phyloP scores from a whole-genome alignment of 495 filamentous ascomycete species.

The Lophium mytilinum region DNA sequence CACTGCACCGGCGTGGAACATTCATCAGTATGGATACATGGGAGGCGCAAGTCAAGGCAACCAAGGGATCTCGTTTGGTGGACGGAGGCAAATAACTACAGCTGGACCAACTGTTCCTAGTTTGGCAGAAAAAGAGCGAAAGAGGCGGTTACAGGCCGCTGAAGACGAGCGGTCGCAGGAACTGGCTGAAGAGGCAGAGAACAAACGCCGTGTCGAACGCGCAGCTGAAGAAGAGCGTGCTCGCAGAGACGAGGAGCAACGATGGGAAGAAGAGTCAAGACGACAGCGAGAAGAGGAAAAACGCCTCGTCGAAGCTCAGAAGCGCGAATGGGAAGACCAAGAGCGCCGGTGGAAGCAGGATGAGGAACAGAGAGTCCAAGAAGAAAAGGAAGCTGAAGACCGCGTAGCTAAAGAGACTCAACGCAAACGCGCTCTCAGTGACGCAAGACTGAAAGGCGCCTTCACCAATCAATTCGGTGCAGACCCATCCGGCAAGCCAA shows the following conservation, averaged over 20 bases:
- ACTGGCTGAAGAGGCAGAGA: slow-evolving; percentile 60
- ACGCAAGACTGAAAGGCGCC: slow-evolving; percentile 68
- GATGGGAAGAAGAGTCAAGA: slow-evolving; percentile 73
- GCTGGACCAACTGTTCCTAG: slow-evolving; percentile 70
- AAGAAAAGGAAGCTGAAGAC: slow-evolving; percentile 65
- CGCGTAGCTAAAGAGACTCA: slow-evolving; percentile 59
- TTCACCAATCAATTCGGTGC: slow-evolving; percentile 76
- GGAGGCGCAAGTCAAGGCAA: slow-evolving; percentile 95
- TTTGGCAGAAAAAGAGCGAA: slow-evolving; percentile 58
- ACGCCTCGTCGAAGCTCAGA: slow-evolving; percentile 63
- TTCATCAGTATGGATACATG: slow-evolving; percentile 91
- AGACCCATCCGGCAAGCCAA: slow-evolving; percentile 37
- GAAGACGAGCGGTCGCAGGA: slow-evolving; percentile 55
- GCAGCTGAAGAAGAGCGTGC: slow-evolving; percentile 65
- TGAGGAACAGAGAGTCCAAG: slow-evolving; percentile 63
- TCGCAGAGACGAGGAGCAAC: slow-evolving; percentile 59
- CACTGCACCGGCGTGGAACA: slow-evolving; percentile 94
- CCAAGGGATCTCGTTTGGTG: slow-evolving; percentile 86
- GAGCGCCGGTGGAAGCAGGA: slow-evolving; percentile 74
- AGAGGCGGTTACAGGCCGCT: slow-evolving; percentile 43
- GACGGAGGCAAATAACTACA: slow-evolving; percentile 83
- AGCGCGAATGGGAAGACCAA: slow-evolving; percentile 73
- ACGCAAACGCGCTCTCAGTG: slow-evolving; percentile 49
- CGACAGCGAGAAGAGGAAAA: slow-evolving; percentile 61
- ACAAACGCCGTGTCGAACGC: slow-evolving; percentile 48